phyloP scores from a whole-genome alignment of 1,284 basidiomycete species.

The Trametes pubescens region DNA sequence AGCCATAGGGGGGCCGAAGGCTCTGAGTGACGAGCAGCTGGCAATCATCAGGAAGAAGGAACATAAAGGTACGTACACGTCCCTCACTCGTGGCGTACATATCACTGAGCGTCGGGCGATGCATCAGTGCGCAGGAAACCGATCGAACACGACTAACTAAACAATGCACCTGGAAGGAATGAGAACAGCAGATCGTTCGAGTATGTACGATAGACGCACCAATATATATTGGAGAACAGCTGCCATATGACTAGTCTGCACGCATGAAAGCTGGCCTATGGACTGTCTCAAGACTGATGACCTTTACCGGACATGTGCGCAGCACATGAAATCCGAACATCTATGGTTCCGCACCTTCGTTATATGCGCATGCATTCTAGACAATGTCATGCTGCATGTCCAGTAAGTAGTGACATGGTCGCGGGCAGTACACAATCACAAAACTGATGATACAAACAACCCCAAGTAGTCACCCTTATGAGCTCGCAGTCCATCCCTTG shows the following conservation, averaged over 20 bases:
- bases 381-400: neutral
- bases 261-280: neutral
- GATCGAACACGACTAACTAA: constrained; percentile 12
- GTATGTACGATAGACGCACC: neutral
- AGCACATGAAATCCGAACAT: neutral
- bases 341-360: neutral
- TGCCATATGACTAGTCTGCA: neutral
- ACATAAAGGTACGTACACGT: constrained; percentile 11
- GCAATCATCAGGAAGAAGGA: constrained; percentile 7
- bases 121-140: constrained; percentile 16
- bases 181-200: neutral
- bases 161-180: neutral
- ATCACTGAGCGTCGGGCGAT: neutral
- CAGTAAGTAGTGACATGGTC: neutral
- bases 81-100: neutral
- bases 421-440: neutral
- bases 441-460: constrained; percentile 2
- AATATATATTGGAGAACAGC: neutral
- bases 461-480: neutral
- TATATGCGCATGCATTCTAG: neutral
- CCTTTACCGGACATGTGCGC: neutral
- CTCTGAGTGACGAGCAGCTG: constrained; percentile 10
- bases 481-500: constrained; percentile 41
- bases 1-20: constrained; percentile 7
- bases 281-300: too few species aligned